phyloP scores from a whole-genome alignment of 306 rosid genomes.

The Rosa multiflora region DNA sequence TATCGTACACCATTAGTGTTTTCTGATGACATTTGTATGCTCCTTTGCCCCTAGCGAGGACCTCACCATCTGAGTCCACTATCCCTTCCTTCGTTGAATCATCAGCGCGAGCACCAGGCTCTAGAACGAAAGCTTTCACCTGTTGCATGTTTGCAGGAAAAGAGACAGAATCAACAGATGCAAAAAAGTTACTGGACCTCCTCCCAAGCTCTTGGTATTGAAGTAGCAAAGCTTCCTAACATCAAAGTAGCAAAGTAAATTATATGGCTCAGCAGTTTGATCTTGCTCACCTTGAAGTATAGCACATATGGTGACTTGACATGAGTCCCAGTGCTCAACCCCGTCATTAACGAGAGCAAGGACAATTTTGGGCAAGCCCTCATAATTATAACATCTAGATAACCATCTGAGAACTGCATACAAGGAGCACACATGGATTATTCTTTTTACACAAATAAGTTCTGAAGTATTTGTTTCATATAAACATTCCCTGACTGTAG shows the following conservation, averaged over 20 bases:
- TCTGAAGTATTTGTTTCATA: not conserved
- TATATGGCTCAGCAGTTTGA: slow-evolving; percentile 1
- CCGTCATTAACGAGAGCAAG: slow-evolving; percentile 65
- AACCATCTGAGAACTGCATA: slow-evolving; percentile 92
- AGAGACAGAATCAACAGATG: slow-evolving; percentile 17
- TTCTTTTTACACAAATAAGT: not conserved
- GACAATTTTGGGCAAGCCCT: slow-evolving; percentile 61
- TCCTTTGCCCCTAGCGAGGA: slow-evolving; percentile 84
- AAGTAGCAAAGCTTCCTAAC: too few species aligned
- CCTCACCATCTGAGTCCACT: slow-evolving; percentile 90
- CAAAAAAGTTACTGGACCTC: not conserved
- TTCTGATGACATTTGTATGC: slow-evolving; percentile 61
- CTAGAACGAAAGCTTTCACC: slow-evolving; percentile 83
- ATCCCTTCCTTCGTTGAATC: slow-evolving; percentile 69
- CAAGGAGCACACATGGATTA: slow-evolving; percentile 21
- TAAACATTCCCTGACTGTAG: not conserved
- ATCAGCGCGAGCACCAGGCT: slow-evolving; percentile 59
- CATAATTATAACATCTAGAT: slow-evolving; percentile 62
- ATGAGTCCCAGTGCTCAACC: slow-evolving; percentile 58
- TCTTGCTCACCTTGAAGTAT: slow-evolving; percentile 68
- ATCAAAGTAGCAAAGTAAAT: not conserved
- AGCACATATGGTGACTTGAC: slow-evolving; percentile 76
- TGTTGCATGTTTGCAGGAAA: slow-evolving; percentile 32
- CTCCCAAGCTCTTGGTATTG: not conserved
- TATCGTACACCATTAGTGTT: slow-evolving; percentile 68